Conservation (phyloP, 2,329 filamentous ascomycete genomes). For the Colletotrichum scovillei region DNA sequence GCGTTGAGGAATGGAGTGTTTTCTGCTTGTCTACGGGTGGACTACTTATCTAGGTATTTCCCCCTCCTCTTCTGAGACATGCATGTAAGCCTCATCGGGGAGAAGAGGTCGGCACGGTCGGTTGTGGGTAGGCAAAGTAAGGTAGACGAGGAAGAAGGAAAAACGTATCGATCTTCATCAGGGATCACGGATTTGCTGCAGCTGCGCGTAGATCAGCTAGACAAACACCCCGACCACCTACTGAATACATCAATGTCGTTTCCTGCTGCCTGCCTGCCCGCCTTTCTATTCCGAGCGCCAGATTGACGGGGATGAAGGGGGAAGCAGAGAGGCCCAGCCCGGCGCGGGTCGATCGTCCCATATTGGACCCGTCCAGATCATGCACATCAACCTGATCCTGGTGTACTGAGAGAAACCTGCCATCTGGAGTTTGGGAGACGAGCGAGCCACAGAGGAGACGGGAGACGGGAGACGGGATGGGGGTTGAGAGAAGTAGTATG, state of each 20-base stretch:
- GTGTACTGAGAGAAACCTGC: not conserved
- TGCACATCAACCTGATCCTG: not conserved
- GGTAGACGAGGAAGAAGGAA: not conserved
- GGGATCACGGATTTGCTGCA: slow-evolving; percentile 6
- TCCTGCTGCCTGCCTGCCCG: too few relatives aligned
- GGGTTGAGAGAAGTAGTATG: not conserved
- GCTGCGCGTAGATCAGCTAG: not conserved
- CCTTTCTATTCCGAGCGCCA: not conserved
- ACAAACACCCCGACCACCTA: not conserved
- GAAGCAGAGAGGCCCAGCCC: not conserved
- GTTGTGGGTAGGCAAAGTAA: not conserved
- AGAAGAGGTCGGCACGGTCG: not conserved
- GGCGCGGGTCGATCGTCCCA: slow-evolving; percentile 5
- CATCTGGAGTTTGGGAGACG: not conserved
- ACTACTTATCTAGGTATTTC: not conserved
- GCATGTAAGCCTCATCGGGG: slow-evolving; percentile 2
- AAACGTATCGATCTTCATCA: slow-evolving; percentile 24
- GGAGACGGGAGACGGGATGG: not conserved
- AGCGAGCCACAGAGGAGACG: too few relatives aligned
- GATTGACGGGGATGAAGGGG: not conserved
- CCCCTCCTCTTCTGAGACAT: slow-evolving; percentile 5
- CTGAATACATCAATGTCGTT: not conserved
- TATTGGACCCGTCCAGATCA: slow-evolving; percentile 1
- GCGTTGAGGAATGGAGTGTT: not conserved
- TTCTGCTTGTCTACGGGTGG: not conserved